Evolutionary conservation across 495 filamentous ascomycete species (phyloP).

Genomic region (Cryomyces antarcticus): DNA sequence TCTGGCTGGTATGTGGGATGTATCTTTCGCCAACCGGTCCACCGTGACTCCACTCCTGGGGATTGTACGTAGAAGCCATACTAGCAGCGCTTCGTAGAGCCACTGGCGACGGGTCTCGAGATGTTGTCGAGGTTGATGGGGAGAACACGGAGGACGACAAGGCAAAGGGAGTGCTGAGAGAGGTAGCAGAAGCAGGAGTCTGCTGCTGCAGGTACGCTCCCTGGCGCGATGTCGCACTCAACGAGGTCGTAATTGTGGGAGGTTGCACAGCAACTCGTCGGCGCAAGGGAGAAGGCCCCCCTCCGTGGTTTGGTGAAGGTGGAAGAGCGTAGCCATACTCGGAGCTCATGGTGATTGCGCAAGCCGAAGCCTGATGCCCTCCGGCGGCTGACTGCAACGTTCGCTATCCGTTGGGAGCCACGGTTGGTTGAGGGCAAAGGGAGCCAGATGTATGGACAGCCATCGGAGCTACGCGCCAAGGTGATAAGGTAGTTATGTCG

Average conservation of each 20-base stretch:
- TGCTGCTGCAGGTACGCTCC: conserved; percentile 5
- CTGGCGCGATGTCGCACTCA: conserved; percentile 8
- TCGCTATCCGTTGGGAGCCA: too few species aligned
- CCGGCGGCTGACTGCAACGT: too few species aligned
- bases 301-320: conserved; percentile 1
- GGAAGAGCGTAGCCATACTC: background rate
- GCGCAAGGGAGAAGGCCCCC: background rate
- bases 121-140: conserved; percentile 7
- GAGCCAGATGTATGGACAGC: too few species aligned
- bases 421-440: too few species aligned
- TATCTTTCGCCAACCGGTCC: conserved; percentile 11
- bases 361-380: too few species aligned
- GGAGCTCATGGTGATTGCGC: conserved; percentile 3
- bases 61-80: conserved; percentile 17
- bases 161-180: conserved; percentile 14
- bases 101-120: conserved; percentile 9
- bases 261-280: conserved; percentile 14
- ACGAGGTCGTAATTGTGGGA: conserved; percentile 12
- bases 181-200: conserved; percentile 9
- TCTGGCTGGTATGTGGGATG: conserved; percentile 8
- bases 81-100: conserved; percentile 11
- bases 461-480: too few species aligned
- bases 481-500: too few species aligned
- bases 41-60: conserved; percentile 19
- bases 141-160: conserved; percentile 10